Evolutionary conservation across 2,329 filamentous ascomycete genomes (phyloP).

Genomic region (Neonectria sp.): DNA sequence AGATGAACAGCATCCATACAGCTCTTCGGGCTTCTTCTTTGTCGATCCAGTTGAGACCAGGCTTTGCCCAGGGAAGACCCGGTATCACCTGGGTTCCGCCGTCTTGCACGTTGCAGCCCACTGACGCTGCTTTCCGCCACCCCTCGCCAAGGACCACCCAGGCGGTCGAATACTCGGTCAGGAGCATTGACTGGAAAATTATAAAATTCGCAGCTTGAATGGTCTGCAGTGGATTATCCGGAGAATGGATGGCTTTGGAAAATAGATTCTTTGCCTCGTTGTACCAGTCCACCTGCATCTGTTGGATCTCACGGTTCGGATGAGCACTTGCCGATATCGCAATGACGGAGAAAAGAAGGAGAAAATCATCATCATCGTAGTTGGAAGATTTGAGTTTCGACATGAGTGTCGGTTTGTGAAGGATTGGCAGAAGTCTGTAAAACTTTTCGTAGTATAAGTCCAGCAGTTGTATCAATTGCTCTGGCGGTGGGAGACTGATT

Average conservation of each 20-base stretch:
- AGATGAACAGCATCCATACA: conserved; percentile 44
- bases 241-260: conserved; percentile 30
- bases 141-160: conserved; percentile 43
- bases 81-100: conserved; percentile 11
- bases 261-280: conserved; percentile 36
- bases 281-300: conserved; percentile 39
- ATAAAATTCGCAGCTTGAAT: conserved; percentile 42
- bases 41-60: conserved; percentile 33
- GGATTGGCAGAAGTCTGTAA: conserved; percentile 40
- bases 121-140: conserved; percentile 44
- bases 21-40: conserved; percentile 40
- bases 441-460: conserved; percentile 44
- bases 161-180: conserved; percentile 37
- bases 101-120: conserved; percentile 37
- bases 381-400: conserved; percentile 11
- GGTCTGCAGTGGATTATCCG: conserved; percentile 34
- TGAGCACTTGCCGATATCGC: conserved; percentile 40
- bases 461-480: conserved; percentile 34
- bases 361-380: background rate
- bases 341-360: conserved; percentile 38
- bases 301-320: conserved; percentile 33
- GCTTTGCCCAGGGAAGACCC: conserved; percentile 23
- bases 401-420: conserved; percentile 33
- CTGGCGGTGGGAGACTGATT: conserved; percentile 22
- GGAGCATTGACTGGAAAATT: conserved; percentile 37